These are phyloP conservation scores for Fusarium sp. DNA, from an alignment of 2,329 filamentous ascomycete species.

Conservation along the genomic window DNA sequence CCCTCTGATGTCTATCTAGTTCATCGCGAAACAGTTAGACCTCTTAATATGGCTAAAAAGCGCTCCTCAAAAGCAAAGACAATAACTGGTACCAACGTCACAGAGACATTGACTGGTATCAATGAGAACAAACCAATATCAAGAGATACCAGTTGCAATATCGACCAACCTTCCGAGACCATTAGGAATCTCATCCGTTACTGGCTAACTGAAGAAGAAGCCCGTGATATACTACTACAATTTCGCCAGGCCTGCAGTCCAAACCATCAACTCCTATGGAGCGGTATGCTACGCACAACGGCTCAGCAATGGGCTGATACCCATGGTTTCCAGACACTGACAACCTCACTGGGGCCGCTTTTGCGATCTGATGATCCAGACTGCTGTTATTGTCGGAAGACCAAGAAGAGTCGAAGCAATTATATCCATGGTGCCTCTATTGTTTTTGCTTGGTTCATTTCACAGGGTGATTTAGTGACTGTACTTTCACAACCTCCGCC, in stretches of 20 bases:
- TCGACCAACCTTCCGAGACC: not conserved
- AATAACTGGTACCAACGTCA: not conserved
- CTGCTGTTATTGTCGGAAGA: not conserved
- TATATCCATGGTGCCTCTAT: conserved; percentile 41
- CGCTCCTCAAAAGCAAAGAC: not conserved
- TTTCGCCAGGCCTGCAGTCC: not conserved
- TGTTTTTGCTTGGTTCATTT: conserved; percentile 33
- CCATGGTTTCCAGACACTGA: conserved; percentile 28
- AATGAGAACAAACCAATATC: not conserved
- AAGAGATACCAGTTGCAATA: not conserved
- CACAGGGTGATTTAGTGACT: conserved; percentile 20
- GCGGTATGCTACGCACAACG: conserved; percentile 22
- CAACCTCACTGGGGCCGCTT: conserved; percentile 33
- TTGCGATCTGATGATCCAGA: conserved; percentile 1
- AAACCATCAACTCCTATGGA: conserved; percentile 38
- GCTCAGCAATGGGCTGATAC: conserved; percentile 36
- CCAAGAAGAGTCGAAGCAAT: not conserved
- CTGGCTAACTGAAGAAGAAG: not conserved
- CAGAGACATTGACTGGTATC: not conserved
- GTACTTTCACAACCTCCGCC: conserved; percentile 36
- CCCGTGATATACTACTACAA: accelerated
- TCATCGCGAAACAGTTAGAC: no score
- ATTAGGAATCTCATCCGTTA: not conserved
- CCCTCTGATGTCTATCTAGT: no score
- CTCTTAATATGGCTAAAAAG: not conserved